These are phyloP conservation scores for Naematelia aurantialba DNA, from an alignment of 768 basidiomycete genomes.

Conservation along the genomic window DNA sequence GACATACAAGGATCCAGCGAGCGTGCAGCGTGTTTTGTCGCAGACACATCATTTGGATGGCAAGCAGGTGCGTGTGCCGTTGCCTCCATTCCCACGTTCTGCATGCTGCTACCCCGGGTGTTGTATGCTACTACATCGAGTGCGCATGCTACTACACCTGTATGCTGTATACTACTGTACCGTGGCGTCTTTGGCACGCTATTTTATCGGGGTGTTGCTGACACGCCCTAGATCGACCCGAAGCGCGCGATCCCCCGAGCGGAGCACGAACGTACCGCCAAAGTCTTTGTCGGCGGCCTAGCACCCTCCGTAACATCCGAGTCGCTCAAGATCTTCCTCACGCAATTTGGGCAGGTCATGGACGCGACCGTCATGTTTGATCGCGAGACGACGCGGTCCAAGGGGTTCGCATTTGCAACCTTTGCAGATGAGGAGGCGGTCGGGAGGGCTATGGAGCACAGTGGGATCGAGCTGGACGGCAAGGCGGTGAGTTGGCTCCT, in stretches of 20 bases:
- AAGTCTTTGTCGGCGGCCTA: slow-evolving; percentile 92
- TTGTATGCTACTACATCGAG: neutral
- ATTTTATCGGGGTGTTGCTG: too few species aligned
- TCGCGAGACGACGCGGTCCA: slow-evolving; percentile 57
- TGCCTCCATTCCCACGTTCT: neutral
- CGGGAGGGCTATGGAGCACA: slow-evolving; percentile 79
- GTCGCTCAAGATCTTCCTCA: slow-evolving; percentile 87
- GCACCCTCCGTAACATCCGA: slow-evolving; percentile 89
- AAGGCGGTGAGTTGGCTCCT: slow-evolving; percentile 73
- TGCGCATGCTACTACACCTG: too few species aligned
- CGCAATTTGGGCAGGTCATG: slow-evolving; percentile 89
- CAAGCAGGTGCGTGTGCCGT: slow-evolving; percentile 71
- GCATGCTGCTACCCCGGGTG: neutral
- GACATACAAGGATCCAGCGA: slow-evolving; percentile 87
- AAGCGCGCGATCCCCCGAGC: slow-evolving; percentile 96
- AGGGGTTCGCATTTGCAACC: slow-evolving; percentile 97
- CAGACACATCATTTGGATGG: slow-evolving; percentile 93
- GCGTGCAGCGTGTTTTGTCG: slow-evolving; percentile 93
- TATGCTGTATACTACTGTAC: too few species aligned
- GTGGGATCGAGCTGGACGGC: slow-evolving; percentile 87
- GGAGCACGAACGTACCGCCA: slow-evolving; percentile 78
- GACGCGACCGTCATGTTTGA: slow-evolving; percentile 99
- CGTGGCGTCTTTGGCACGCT: too few species aligned
- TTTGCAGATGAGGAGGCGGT: slow-evolving; percentile 84
- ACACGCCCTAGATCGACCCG: slow-evolving; percentile 82